Evolutionary conservation across 768 basidiomycete species (phyloP).

Genomic region (Mycena pura): DNA sequence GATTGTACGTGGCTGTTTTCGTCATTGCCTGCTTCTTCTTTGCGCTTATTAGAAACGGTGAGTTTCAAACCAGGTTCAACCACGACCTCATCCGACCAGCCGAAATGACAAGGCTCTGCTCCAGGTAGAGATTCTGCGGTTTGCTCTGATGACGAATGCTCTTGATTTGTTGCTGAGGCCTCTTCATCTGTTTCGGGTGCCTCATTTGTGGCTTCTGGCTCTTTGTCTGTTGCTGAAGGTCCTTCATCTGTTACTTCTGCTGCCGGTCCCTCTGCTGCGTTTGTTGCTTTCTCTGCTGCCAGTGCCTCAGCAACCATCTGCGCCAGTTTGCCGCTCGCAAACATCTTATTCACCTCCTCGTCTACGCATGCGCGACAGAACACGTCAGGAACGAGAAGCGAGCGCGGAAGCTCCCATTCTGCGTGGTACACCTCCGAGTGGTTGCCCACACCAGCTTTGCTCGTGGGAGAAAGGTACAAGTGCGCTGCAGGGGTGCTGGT

Average conservation of each 20-base stretch:
- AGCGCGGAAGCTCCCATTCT: slow-evolving; percentile 59
- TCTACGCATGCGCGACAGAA: slow-evolving; percentile 49
- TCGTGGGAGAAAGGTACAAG: slow-evolving; percentile 50
- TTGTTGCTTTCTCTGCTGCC: too few species aligned
- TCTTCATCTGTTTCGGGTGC: too few species aligned
- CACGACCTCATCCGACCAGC: neutral
- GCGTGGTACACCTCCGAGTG: slow-evolving; percentile 51
- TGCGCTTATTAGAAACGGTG: neutral
- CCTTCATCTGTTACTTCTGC: too few species aligned
- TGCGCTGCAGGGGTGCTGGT: slow-evolving; percentile 46
- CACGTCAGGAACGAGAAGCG: slow-evolving; percentile 39
- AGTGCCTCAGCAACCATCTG: slow-evolving; percentile 34
- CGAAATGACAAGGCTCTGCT: too few species aligned
- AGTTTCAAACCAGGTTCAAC: neutral
- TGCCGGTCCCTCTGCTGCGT: too few species aligned
- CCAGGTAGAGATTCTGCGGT: too few species aligned
- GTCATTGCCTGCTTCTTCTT: neutral
- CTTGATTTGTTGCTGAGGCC: too few species aligned
- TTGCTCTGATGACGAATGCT: too few species aligned
- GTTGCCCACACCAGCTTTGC: slow-evolving; percentile 16
- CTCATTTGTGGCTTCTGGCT: too few species aligned
- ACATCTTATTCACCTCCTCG: slow-evolving; percentile 32
- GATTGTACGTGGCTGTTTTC: neutral
- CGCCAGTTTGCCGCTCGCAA: slow-evolving; percentile 2
- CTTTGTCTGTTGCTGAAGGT: too few species aligned